These are phyloP conservation scores for Nadsonia commutata DNA, from an alignment of 1,139 yeast species.

Conservation along the genomic window DNA sequence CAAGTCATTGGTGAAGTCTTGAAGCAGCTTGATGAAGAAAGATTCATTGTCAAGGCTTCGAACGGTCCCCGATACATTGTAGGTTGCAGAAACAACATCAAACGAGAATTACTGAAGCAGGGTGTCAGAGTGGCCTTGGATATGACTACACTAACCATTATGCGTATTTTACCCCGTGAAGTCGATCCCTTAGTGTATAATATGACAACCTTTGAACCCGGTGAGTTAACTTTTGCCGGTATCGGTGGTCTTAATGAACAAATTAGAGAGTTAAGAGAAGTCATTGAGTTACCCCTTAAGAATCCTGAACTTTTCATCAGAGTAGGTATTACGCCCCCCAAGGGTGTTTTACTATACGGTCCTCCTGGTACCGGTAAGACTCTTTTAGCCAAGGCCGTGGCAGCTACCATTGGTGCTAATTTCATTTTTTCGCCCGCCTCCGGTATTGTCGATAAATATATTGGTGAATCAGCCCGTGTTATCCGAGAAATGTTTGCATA, in stretches of 20 bases:
- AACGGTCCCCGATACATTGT: slow-evolving; percentile 97
- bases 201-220: slow-evolving; percentile 97
- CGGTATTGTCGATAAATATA: slow-evolving; percentile 95
- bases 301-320: slow-evolving; percentile 92
- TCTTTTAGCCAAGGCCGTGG: slow-evolving; percentile 89
- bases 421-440: slow-evolving; percentile 96
- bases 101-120: slow-evolving; percentile 67
- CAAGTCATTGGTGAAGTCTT: slow-evolving; percentile 96
- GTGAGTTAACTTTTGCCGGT: slow-evolving; percentile 85
- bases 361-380: slow-evolving; percentile 99
- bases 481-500: slow-evolving; percentile 98
- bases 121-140: slow-evolving; percentile 95
- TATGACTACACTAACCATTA: slow-evolving; percentile 94
- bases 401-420: slow-evolving; percentile 97
- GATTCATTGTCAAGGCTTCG: slow-evolving; percentile 90
- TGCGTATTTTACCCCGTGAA: slow-evolving; percentile 95
- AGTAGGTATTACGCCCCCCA: slow-evolving; percentile 96
- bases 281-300: slow-evolving; percentile 90
- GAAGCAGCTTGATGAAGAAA: slow-evolving; percentile 88
- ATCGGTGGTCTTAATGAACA: slow-evolving; percentile 97
- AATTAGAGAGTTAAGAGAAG: slow-evolving; percentile 92
- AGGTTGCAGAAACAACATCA: slow-evolving; percentile 89
- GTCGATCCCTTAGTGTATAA: slow-evolving; percentile 97
- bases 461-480: slow-evolving; percentile 94
- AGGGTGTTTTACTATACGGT: slow-evolving; percentile 91